Percentiles rank a stretch among this genome's conserved stretches.
These are phyloP conservation scores for Datisca glomerata DNA, from an alignment of 306 rosid species.

Conservation along the genomic window DNA sequence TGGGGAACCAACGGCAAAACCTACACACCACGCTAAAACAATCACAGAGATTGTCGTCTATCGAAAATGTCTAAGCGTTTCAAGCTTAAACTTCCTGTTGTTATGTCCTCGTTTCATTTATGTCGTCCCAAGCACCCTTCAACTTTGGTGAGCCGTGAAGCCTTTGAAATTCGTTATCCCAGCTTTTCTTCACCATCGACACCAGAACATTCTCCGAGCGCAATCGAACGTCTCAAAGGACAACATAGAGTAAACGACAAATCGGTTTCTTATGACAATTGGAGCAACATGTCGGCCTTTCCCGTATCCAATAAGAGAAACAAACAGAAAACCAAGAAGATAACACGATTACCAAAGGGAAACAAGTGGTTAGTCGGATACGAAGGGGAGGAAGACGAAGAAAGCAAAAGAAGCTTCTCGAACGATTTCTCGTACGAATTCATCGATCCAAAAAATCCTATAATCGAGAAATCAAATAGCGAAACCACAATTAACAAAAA, in stretches of 20 bases:
- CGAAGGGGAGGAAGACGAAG: neutral
- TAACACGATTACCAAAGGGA: neutral
- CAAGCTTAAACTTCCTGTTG: neutral
- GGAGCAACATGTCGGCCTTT: neutral
- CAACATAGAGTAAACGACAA: no score
- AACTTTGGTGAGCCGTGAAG: neutral
- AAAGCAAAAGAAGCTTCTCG: neutral
- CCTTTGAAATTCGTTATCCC: neutral
- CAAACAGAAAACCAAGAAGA: neutral
- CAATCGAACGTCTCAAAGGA: neutral
- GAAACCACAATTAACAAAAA: neutral
- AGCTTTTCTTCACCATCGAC: neutral
- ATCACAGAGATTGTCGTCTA: no score
- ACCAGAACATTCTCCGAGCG: no score
- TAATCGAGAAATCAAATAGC: neutral
- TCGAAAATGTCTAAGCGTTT: no score
- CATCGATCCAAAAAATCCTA: neutral
- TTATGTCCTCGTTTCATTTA: neutral
- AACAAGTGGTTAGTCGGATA: neutral
- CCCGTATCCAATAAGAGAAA: neutral
- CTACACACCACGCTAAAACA: no score
- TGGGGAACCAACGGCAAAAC: no score
- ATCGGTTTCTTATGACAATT: no score
- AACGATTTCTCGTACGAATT: neutral
- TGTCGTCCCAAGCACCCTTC: neutral